Conservation (phyloP, 1,284 basidiomycete species). For the Mycosarcoma maydis region DNA sequence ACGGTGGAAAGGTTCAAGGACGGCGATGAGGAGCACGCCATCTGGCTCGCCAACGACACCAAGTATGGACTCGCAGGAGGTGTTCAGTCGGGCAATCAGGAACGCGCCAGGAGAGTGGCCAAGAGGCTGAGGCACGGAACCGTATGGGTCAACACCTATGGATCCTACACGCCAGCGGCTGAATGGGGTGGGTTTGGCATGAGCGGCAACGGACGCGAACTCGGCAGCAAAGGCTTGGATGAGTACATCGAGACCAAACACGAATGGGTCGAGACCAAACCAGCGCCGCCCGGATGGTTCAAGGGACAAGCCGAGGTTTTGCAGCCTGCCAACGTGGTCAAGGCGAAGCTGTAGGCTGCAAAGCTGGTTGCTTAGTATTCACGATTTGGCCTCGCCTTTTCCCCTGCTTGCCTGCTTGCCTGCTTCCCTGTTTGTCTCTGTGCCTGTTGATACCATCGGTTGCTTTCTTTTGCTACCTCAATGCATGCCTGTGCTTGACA, state of each 20-base stretch:
- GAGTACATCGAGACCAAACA: constrained; percentile 66
- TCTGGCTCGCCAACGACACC: constrained; percentile 64
- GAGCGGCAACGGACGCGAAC: constrained; percentile 65
- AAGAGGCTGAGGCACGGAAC: constrained; percentile 63
- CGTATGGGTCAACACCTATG: constrained; percentile 65
- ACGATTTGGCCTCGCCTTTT: too few relatives aligned
- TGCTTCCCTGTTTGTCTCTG: too few relatives aligned
- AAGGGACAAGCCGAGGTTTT: constrained; percentile 41
- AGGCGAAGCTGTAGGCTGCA: constrained; percentile 29
- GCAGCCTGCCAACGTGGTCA: constrained; percentile 14
- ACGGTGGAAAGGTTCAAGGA: constrained; percentile 64
- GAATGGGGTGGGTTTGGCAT: constrained; percentile 67
- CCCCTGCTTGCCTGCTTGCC: too few relatives aligned
- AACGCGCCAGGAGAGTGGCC: constrained; percentile 57
- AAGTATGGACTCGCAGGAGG: constrained; percentile 65
- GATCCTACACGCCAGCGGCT: constrained; percentile 60
- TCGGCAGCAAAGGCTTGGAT: constrained; percentile 63
- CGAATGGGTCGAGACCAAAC: constrained; percentile 61
- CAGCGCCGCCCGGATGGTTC: constrained; percentile 60
- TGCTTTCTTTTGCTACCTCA: too few relatives aligned
- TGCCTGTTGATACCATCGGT: too few relatives aligned
- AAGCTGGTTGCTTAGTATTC: too few relatives aligned
- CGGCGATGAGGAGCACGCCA: constrained; percentile 62
- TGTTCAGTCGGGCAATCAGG: constrained; percentile 58
- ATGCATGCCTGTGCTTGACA: too few relatives aligned